phyloP scores from a whole-genome alignment of 805 yeast species.

The Phaffomyces thermotolerans region DNA sequence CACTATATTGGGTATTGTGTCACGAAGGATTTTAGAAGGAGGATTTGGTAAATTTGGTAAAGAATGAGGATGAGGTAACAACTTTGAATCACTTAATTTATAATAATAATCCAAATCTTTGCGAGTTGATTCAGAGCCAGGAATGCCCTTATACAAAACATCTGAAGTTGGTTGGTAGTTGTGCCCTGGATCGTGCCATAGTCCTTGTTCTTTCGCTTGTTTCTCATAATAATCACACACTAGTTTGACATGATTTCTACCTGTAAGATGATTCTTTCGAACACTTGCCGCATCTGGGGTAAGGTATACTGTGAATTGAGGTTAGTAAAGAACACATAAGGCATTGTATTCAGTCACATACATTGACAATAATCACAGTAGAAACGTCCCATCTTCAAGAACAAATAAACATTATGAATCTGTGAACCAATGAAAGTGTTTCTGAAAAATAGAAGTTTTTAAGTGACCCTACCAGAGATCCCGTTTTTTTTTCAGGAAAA shows the following conservation, averaged over 20 bases:
- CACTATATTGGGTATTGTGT: not conserved
- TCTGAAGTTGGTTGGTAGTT: conserved; percentile 16
- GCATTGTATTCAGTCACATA: conserved; percentile 13
- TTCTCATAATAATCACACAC: conserved; percentile 70
- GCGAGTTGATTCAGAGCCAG: conserved; percentile 21
- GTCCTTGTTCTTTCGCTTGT: conserved; percentile 27
- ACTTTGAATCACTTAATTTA: conserved; percentile 13
- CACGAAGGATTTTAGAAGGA: conserved; percentile 20
- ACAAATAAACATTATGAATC: too few species aligned
- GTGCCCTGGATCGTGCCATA: conserved; percentile 25
- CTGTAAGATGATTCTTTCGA: conserved; percentile 69
- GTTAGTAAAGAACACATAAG: conserved; percentile 1
- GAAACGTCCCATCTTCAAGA: conserved; percentile 51
- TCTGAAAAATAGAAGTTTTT: not conserved
- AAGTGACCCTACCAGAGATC: too few species aligned
- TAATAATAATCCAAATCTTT: conserved; percentile 13
- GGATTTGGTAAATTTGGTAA: conserved; percentile 18
- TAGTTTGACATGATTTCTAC: conserved; percentile 65
- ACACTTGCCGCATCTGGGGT: conserved; percentile 90
- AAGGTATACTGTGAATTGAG: conserved; percentile 40
- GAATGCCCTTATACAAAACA: conserved; percentile 23
- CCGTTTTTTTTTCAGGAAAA: not conserved
- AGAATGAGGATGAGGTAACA: conserved; percentile 22
- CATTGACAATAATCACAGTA: conserved; percentile 81
- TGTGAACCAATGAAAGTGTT: not conserved